Evolutionary conservation across 495 filamentous ascomycete species (phyloP).

Genomic region (Elasticomyces elasticus): DNA sequence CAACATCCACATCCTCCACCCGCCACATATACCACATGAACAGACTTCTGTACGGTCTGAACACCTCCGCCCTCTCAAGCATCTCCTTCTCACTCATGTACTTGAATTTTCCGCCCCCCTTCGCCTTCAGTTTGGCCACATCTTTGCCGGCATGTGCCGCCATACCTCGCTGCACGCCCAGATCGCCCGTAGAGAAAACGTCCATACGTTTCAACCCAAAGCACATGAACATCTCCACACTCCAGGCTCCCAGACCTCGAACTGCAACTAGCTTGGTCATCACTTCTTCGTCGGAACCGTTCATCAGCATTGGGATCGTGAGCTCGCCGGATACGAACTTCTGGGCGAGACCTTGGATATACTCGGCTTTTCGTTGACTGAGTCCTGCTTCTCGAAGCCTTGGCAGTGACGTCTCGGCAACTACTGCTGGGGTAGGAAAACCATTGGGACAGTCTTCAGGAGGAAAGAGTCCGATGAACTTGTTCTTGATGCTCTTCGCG

Average conservation of each 20-base stretch:
- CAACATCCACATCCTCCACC: conserved; percentile 43
- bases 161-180: conserved; percentile 92
- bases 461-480: conserved; percentile 72
- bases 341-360: conserved; percentile 71
- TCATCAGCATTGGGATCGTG: conserved; percentile 60
- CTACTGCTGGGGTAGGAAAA: conserved; percentile 72
- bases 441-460: conserved; percentile 20
- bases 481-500: conserved; percentile 73
- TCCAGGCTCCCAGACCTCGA: conserved; percentile 79
- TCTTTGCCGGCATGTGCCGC: conserved; percentile 78
- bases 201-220: conserved; percentile 87
- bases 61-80: conserved; percentile 68
- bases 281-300: conserved; percentile 76
- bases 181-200: conserved; percentile 83
- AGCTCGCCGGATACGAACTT: conserved; percentile 70
- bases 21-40: conserved; percentile 95
- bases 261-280: conserved; percentile 74
- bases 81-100: conserved; percentile 94
- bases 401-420: conserved; percentile 48
- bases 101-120: conserved; percentile 85
- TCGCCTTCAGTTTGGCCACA: conserved; percentile 70
- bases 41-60: conserved; percentile 67
- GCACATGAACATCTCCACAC: conserved; percentile 93
- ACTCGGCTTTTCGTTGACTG: conserved; percentile 89
- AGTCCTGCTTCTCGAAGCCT: conserved; percentile 74